Evolutionary conservation across 768 basidiomycete species (phyloP), one percentile per base, ranked within the genome.

Genomic region (Leccinum rimulosum): DNA sequence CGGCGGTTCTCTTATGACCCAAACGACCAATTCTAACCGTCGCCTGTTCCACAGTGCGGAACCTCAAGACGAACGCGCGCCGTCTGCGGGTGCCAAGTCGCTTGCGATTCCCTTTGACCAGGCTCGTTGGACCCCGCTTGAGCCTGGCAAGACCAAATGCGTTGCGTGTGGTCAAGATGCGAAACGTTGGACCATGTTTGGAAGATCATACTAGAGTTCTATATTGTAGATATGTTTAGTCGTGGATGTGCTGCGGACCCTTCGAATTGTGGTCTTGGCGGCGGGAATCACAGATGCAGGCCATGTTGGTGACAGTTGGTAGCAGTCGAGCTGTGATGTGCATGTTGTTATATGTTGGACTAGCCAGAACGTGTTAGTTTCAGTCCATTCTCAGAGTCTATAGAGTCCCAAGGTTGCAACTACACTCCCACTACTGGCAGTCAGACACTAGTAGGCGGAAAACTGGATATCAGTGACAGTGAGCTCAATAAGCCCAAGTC

Each of bases 111-210:
- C 97, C 5, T 95, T 95, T 72, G 91, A 98, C 67, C 97, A 98
- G 75, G 80, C 77, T 3, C 84, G 82, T 38, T 98, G 88, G 85
- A 79, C 85, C 6, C 77, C 84, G 33, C 91, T 96, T 73, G 87
- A 89, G 66, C 82, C 80, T 50, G 91, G 93, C 56, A 84, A 90
- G 77, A 95, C 91, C 31, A 93, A 89, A 70, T 99, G 97, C 74
- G 83, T 91, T 55, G 91, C 84, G 12, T 99, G 97, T 73, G 91
- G 88, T 31, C 79, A 82, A 61, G 86, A 91, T 67, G 91, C 95
- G 57, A 98, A 97, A 79, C 83, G 91, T 67, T 98, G 95, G 95
- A 95, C 95, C 64, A 79, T 99, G 83, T 99, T 98, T 75, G 97
- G 97, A 40, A 81, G 93, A 66, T 90, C 88, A 22, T 93, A 93